Evolutionary conservation across 1,284 basidiomycete species (phyloP), one percentile per base, ranked within the genome.

Genomic region (Rhodotorula mucilaginosa): DNA sequence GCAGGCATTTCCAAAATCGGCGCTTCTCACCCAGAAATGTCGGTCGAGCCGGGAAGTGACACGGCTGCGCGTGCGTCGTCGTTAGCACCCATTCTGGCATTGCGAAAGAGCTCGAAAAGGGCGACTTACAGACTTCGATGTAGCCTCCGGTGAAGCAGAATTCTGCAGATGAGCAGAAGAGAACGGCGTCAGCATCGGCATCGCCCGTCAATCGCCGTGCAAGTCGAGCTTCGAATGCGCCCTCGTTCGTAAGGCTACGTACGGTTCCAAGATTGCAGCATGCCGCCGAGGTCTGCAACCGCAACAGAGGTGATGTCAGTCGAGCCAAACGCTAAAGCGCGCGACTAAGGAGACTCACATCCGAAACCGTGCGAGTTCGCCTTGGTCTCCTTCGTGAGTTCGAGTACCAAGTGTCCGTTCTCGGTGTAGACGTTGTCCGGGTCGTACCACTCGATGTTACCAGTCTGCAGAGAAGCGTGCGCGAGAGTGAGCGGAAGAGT

Each of bases 361-460:
- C 91, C 81, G 69, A 96, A 83, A 67, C 86, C 87, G 80, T 97
- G 89, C 23, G 66, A 68, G 44, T 47, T 26, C 3, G 49, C 61
- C 57, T 84, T 88, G 59, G 82, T 74, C 78, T 87, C 88, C 73
- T 86, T 78, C 0, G 84, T 86, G 71, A 94, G 81, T 0, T 89
- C 92, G 77, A 97, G 88, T 77, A 89, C 86, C 56, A 98, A 85
- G 47, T 86, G 83, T 5, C 95, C 95, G 73, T 86, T 84, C 62
- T 82, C 82, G 1, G 96, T 98, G 1, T 87, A 91, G 69, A 93
- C 83, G 13, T 90, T 88, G 10, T 83, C 85, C 0, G 94, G 94
- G 76, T 91, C 89, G 81, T 93, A 73, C 65, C 61, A 67, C 62
- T 64, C 61, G 46, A 64, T 18, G 58, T 64, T 59, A 61, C 49